Base-by-base conservation (phyloP, 2,329 filamentous ascomycete genomes). In the Thermothelomyces thermophilus region DNA sequence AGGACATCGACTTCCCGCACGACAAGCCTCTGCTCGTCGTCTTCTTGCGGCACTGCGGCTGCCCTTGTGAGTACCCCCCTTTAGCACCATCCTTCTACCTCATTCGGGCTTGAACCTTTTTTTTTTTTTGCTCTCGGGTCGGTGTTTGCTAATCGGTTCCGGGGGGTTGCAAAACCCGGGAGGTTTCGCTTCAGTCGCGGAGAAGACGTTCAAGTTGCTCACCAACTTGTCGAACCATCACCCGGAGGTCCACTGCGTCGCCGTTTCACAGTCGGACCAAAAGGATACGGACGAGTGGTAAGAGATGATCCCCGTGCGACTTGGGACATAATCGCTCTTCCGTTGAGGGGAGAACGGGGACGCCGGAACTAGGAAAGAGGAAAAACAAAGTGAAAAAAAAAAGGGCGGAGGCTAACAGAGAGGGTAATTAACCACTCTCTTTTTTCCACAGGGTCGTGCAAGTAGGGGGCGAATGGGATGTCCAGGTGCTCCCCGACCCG, bases 11-110 rank as follows among this genome's bases (percentile, higher is more conserved):
- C 10, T 65, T 85, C n/a, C 74, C 77, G 1, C 65, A 71, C 36
- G 67, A 69, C 20, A 80, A 77, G 58, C 79, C 80, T 0, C 78
- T 76, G 0, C 63, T 89, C 1, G 67, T 89, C 17, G 74, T 80
- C 14, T 89, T 89, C 60, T 72, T 89, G 5, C 73, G 85, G 30
- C 84, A 88, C 63, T 88, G 84, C 63, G 85, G 84, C 30, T 87
- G 84, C 68, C 84, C 84, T 10, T 87, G 84, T 85, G 74, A 62
- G 46, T 46, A n/a, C n/a, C n/a, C n/a, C n/a, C n/a, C n/a, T n/a
- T n/a, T n/a, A n/a, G n/a, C n/a, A n/a, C n/a, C n/a, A n/a, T n/a
- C n/a, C n/a, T n/a, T n/a, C n/a, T n/a, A n/a, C n/a, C n/a, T n/a
- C n/a, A n/a, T n/a, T n/a, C n/a, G n/a, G n/a, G n/a, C n/a, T n/a